phyloP scores from a whole-genome alignment of 768 basidiomycete species.

The Auricularia sp. region DNA sequence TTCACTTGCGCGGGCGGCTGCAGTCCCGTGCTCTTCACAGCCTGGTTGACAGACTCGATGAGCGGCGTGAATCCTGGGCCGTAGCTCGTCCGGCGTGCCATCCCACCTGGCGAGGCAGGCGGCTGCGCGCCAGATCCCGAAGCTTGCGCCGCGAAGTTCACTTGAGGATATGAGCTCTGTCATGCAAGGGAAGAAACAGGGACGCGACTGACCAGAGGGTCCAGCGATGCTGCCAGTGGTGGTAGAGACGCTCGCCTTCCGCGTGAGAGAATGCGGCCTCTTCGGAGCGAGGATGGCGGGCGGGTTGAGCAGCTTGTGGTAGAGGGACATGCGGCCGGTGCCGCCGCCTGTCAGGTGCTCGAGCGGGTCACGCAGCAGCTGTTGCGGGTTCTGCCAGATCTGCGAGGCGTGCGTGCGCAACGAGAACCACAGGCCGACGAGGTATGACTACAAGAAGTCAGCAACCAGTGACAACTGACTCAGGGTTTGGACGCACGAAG shows the following conservation, averaged over 20 bases:
- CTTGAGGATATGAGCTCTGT: no score
- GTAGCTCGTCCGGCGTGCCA: conserved; percentile 18
- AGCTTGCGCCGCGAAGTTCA: neutral
- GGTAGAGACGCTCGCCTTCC: conserved; percentile 37
- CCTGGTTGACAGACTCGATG: conserved; percentile 68
- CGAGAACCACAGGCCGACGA: conserved; percentile 97
- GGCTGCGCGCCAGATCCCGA: conserved; percentile 28
- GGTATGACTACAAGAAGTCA: conserved; percentile 61
- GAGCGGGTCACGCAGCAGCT: conserved; percentile 50
- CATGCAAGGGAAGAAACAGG: neutral
- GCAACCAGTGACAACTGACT: conserved; percentile 7
- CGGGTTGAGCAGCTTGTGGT: conserved; percentile 47
- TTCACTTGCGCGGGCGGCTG: conserved; percentile 59
- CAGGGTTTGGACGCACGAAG: conserved; percentile 50
- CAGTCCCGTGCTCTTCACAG: conserved; percentile 52
- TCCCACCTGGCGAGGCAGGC: conserved; percentile 13
- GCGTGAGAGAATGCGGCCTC: conserved; percentile 21
- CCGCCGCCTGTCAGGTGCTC: conserved; percentile 37
- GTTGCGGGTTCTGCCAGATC: conserved; percentile 98
- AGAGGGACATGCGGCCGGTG: conserved; percentile 47
- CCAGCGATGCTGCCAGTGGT: conserved; percentile 16
- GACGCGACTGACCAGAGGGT: neutral
- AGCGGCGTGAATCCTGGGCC: conserved; percentile 45
- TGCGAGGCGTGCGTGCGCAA: conserved; percentile 94
- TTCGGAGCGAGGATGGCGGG: conserved; percentile 14